Evolutionary conservation across 2,329 filamentous ascomycete species (phyloP).

Genomic region (Penicillium sp.): DNA sequence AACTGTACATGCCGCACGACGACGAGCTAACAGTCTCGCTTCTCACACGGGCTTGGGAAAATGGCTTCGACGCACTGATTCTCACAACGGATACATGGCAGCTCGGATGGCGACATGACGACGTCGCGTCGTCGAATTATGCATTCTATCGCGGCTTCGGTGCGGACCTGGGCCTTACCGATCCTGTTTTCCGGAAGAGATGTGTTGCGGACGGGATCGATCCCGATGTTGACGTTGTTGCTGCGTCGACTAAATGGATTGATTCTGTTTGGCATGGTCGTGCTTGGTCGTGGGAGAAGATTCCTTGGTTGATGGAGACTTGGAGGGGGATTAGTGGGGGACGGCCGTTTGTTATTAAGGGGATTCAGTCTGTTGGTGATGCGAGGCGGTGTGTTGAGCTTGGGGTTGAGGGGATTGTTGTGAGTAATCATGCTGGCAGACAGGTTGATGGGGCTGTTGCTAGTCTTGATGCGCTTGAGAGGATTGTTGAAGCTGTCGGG

Average conservation of each 20-base stretch:
- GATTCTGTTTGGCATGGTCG: conserved; percentile 64
- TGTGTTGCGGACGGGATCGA: conserved; percentile 55
- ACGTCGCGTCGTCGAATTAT: conserved; percentile 57
- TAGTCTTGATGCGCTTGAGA: conserved; percentile 59
- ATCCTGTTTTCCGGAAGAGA: conserved; percentile 58
- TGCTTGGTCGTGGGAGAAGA: conserved; percentile 64
- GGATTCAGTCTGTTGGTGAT: conserved; percentile 66
- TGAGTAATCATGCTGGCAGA: conserved; percentile 69
- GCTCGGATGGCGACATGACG: conserved; percentile 61
- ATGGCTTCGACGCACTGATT: conserved; percentile 58
- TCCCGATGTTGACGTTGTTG: conserved; percentile 50
- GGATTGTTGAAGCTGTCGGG: conserved; percentile 54
- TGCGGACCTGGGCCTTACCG: conserved; percentile 55
- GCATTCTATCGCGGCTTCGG: conserved; percentile 62
- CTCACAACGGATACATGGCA: conserved; percentile 65
- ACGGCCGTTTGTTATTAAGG: conserved; percentile 63
- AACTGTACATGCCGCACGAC: conserved; percentile 64
- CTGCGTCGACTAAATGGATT: conserved; percentile 61
- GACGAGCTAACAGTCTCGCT: conserved; percentile 58
- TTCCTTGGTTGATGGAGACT: conserved; percentile 61
- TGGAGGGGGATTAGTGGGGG: conserved; percentile 56
- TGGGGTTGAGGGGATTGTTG: conserved; percentile 65
- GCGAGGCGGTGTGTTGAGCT: conserved; percentile 58
- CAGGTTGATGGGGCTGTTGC: conserved; percentile 62
- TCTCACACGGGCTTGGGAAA: conserved; percentile 53